Percentiles rank a stretch among this genome's conserved stretches.
Evolutionary conservation across 176 grass and related monocot genomes (phyloP).

Genomic region (Pharus latifolius): DNA sequence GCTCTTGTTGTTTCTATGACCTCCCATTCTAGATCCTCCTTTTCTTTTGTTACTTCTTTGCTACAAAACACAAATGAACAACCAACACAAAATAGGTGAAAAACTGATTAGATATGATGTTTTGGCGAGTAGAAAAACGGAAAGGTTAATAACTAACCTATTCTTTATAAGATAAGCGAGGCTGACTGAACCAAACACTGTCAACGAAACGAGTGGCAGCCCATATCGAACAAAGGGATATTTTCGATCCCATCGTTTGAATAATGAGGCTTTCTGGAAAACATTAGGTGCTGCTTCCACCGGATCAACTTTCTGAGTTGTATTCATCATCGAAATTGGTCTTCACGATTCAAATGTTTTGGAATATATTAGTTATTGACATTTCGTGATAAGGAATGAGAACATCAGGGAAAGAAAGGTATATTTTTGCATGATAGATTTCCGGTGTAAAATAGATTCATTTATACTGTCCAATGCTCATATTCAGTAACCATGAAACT

Average conservation of each 20-base stretch:
- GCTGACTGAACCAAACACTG: constrained; percentile 74
- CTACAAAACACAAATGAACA: constrained; percentile 41
- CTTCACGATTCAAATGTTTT: not conserved
- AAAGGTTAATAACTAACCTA: constrained; percentile 34
- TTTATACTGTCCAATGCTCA: not conserved
- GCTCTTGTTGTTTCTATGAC: constrained; percentile 80
- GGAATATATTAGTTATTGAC: not conserved
- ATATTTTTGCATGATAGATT: not conserved
- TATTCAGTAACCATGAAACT: too few species aligned
- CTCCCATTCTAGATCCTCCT: constrained; percentile 93
- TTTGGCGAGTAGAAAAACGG: not conserved
- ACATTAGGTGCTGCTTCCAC: constrained; percentile 24
- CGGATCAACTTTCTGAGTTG: constrained; percentile 28
- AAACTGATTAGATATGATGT: not conserved
- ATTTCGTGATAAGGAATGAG: not conserved
- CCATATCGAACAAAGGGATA: constrained; percentile 82
- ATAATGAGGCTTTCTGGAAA: constrained; percentile 38
- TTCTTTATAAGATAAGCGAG: constrained; percentile 85
- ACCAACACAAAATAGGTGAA: too few species aligned
- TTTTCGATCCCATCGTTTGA: constrained; percentile 65
- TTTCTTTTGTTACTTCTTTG: constrained; percentile 93
- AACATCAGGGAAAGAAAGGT: not conserved
- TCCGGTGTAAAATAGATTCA: not conserved
- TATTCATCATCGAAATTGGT: constrained; percentile 14
- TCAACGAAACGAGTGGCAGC: constrained; percentile 71